phyloP scores from a whole-genome alignment of 1,139 yeast genomes.

The Spathaspora sp. region DNA sequence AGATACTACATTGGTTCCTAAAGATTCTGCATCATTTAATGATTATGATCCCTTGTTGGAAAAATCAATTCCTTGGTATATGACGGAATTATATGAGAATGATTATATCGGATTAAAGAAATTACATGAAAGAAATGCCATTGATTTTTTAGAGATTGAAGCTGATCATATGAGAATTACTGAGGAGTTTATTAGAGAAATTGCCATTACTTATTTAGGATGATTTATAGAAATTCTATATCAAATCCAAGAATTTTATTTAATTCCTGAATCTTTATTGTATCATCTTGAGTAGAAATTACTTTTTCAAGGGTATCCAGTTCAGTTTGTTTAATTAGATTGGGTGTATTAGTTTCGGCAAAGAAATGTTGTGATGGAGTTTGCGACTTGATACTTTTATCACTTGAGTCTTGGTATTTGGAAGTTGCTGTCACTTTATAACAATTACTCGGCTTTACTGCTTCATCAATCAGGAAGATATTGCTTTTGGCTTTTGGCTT shows the following conservation, averaged over 20 bases:
- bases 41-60: slow-evolving; percentile 52
- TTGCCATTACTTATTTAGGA: slow-evolving; percentile 33
- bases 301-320: not conserved
- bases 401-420: not conserved
- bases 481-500: not conserved
- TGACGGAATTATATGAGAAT: slow-evolving; percentile 48
- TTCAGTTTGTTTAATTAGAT: not conserved
- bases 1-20: slow-evolving; percentile 72
- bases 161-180: slow-evolving; percentile 70
- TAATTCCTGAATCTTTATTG: slow-evolving; percentile 4
- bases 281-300: not conserved
- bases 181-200: slow-evolving; percentile 42
- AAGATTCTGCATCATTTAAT: slow-evolving; percentile 66
- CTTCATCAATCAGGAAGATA: slow-evolving; percentile 1
- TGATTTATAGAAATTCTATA: slow-evolving; percentile 9
- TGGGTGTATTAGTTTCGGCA: not conserved
- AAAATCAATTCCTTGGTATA: slow-evolving; percentile 41
- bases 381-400: not conserved
- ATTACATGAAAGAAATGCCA: slow-evolving; percentile 40
- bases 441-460: not conserved
- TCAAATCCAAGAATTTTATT: slow-evolving; percentile 10
- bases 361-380: not conserved
- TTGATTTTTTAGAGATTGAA: slow-evolving; percentile 52
- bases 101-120: slow-evolving; percentile 61
- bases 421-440: not conserved